Evolutionary conservation across 2,329 filamentous ascomycete genomes (phyloP).

Genomic region (Trichoderma simmonsii): DNA sequence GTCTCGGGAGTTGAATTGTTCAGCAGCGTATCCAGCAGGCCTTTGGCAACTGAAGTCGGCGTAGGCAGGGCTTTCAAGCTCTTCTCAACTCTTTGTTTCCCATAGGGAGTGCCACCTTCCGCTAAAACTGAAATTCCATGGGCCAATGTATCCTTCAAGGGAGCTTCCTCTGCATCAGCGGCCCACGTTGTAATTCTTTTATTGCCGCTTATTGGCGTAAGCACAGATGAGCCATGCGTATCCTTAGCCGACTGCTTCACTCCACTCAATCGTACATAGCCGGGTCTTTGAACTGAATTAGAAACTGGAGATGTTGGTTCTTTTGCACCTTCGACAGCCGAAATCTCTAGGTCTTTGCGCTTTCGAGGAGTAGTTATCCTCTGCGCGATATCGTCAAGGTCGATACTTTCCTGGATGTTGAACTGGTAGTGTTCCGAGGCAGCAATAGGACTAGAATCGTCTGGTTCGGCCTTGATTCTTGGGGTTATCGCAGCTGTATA

Average conservation of each 20-base stretch:
- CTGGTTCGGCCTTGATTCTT: slow-evolving; percentile 43
- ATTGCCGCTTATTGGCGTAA: slow-evolving; percentile 40
- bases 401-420: slow-evolving; percentile 54
- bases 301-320: slow-evolving; percentile 8
- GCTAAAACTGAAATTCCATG: slow-evolving; percentile 43
- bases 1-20: slow-evolving; percentile 27
- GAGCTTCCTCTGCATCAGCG: slow-evolving; percentile 23
- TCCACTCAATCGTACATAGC: slow-evolving; percentile 24
- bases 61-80: slow-evolving; percentile 7
- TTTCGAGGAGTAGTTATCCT: slow-evolving; percentile 38
- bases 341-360: slow-evolving; percentile 28
- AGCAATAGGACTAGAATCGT: slow-evolving; percentile 31
- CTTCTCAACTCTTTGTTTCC: slow-evolving; percentile 18
- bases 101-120: slow-evolving; percentile 45
- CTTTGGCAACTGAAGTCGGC: slow-evolving; percentile 21
- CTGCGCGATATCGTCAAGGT: slow-evolving; percentile 44
- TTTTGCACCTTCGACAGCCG: slow-evolving; percentile 1
- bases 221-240: slow-evolving; percentile 28
- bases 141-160: slow-evolving; percentile 28
- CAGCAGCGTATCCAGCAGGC: slow-evolving; percentile 35
- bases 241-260: not conserved
- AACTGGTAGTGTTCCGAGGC: slow-evolving; percentile 26
- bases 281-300: slow-evolving; percentile 20
- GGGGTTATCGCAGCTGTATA: slow-evolving; percentile 25
- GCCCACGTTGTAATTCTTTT: slow-evolving; percentile 25